Percentiles rank a stretch among this genome's conserved stretches.
These are phyloP conservation scores for Tetrahymena malaccensis DNA, from an alignment of 73 alveolate species.

Conservation along the genomic window DNA sequence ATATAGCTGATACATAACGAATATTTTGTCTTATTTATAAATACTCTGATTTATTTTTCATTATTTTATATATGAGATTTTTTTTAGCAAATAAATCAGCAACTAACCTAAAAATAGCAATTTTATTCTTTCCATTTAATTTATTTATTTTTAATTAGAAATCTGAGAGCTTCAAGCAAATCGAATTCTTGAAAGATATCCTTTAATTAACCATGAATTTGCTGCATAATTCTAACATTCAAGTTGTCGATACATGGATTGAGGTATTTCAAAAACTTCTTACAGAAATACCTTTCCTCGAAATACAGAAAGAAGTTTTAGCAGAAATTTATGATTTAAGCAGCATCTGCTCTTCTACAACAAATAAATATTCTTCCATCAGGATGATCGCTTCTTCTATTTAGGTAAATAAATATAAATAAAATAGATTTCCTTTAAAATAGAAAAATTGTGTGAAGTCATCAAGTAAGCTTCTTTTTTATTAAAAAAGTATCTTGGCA, in stretches of 20 bases:
- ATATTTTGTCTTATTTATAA: neutral
- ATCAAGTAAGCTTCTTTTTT: neutral
- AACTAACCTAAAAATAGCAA: neutral
- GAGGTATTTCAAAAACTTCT: neutral
- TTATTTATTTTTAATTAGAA: neutral
- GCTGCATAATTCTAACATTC: neutral
- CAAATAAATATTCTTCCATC: neutral
- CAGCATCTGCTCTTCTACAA: neutral
- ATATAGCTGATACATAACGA: neutral
- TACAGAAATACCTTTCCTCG: neutral
- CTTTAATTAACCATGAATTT: neutral
- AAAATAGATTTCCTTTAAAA: neutral
- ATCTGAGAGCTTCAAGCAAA: neutral
- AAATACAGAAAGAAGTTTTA: neutral
- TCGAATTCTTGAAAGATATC: neutral
- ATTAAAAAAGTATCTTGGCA: neutral
- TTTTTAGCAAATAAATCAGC: neutral
- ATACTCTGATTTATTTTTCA: neutral
- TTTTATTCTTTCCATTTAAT: neutral
- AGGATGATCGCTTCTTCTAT: neutral
- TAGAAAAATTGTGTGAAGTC: neutral
- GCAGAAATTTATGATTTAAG: neutral
- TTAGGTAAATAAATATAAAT: neutral
- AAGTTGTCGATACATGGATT: neutral
- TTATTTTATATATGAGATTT: neutral